phyloP scores from a whole-genome alignment of 306 rosid species.

The Citrullus colocynthis region DNA sequence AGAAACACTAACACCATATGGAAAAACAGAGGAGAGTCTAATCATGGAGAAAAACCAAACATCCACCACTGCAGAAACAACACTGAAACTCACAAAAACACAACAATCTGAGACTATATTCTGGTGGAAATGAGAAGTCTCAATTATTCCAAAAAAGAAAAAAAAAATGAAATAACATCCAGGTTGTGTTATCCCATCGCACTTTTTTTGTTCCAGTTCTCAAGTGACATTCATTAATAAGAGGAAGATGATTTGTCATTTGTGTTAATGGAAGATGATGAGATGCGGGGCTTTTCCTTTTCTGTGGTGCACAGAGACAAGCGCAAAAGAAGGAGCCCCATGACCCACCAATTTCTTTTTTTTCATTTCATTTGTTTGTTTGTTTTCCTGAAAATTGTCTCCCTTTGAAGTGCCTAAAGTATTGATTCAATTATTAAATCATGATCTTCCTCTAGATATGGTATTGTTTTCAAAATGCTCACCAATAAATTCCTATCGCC shows the following conservation, averaged over 20 bases:
- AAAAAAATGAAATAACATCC: neutral
- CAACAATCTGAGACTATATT: neutral
- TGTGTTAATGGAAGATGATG: slow-evolving; percentile 8
- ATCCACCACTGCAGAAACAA: neutral
- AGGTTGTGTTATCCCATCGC: neutral
- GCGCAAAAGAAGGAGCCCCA: neutral
- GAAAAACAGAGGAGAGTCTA: neutral
- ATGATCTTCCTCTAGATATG: slow-evolving; percentile 9
- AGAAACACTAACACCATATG: neutral
- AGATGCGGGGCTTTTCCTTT: neutral
- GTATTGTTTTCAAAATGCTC: slow-evolving; percentile 1
- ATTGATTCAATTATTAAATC: slow-evolving; percentile 19
- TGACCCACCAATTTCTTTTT: slow-evolving; percentile 27
- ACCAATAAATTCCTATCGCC: neutral
- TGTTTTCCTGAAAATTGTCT: neutral
- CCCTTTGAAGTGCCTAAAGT: slow-evolving; percentile 17
- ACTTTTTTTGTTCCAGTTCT: neutral
- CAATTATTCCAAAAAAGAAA: neutral
- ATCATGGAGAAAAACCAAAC: neutral
- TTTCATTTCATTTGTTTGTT: neutral
- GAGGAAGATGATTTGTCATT: neutral
- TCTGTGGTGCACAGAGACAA: slow-evolving; percentile 1
- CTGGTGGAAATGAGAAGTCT: neutral
- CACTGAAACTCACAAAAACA: neutral
- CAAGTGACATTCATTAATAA: slow-evolving; percentile 1